phyloP scores from a whole-genome alignment of 805 yeast species.

The Candida silvatica region DNA sequence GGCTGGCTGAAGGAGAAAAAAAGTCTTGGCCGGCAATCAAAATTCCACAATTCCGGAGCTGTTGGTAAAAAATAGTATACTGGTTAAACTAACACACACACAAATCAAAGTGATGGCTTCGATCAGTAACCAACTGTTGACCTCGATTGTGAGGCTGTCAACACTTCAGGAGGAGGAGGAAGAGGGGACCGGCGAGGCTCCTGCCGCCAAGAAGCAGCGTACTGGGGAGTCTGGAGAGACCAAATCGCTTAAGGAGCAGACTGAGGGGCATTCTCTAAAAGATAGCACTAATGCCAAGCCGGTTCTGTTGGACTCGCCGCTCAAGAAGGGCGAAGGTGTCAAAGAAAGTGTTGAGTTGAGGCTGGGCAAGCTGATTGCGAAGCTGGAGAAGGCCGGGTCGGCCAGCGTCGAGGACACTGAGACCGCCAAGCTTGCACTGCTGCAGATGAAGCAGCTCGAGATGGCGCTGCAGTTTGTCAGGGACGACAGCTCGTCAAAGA shows the following conservation, averaged over 20 bases:
- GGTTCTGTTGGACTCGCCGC: background rate
- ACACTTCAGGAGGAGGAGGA: slow-evolving; percentile 4
- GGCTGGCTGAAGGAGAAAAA: no score
- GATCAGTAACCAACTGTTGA: slow-evolving; percentile 6
- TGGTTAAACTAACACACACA: no score
- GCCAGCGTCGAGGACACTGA: slow-evolving; percentile 3
- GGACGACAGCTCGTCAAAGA: slow-evolving; percentile 11
- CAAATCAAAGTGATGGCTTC: no score
- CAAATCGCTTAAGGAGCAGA: no score
- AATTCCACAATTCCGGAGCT: no score
- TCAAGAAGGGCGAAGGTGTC: slow-evolving; percentile 17
- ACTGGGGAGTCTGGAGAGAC: no score
- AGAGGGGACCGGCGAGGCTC: background rate
- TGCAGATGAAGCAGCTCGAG: slow-evolving; percentile 13
- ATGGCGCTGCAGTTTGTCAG: slow-evolving; percentile 10
- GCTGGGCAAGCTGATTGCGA: slow-evolving; percentile 7
- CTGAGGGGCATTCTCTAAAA: background rate
- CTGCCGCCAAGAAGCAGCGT: no score
- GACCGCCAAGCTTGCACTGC: slow-evolving; percentile 7
- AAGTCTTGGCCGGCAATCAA: no score
- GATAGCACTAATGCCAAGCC: background rate
- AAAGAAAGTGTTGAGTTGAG: slow-evolving; percentile 12
- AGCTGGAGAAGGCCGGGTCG: background rate
- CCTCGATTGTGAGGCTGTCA: slow-evolving; percentile 5
- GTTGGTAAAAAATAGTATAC: no score